Percentiles rank a stretch among this genome's conserved stretches.
These are phyloP conservation scores for Setaria italica DNA, from an alignment of 202 grass and related monocot species.

Conservation along the genomic window DNA sequence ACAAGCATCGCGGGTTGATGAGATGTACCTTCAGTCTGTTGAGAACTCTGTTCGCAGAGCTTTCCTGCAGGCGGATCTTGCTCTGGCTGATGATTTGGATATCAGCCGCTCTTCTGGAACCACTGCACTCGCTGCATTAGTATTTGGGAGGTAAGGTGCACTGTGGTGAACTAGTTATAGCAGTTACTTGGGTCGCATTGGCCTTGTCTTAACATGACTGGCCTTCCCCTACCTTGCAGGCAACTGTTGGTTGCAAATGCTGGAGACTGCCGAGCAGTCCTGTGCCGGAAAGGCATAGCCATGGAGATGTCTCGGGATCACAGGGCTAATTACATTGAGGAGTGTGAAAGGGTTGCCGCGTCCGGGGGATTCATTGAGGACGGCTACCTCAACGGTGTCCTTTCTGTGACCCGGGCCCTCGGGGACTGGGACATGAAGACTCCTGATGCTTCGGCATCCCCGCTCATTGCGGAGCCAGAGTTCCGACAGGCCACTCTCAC, in stretches of 20 bases:
- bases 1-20: conserved; percentile 60
- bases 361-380: conserved; percentile 80
- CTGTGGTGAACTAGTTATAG: background rate
- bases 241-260: conserved; percentile 86
- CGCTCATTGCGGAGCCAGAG: conserved; percentile 82
- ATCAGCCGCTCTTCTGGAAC: conserved; percentile 86
- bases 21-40: conserved; percentile 59
- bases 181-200: background rate
- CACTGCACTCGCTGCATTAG: conserved; percentile 73
- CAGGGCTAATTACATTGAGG: conserved; percentile 58
- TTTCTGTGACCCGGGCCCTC: conserved; percentile 75
- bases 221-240: conserved; percentile 47
- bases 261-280: conserved; percentile 86
- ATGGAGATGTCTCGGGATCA: conserved; percentile 91
- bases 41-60: conserved; percentile 60
- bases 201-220: background rate
- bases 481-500: conserved; percentile 61
- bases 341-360: conserved; percentile 61
- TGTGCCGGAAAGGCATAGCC: conserved; percentile 74
- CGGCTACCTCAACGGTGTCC: conserved; percentile 88
- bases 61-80: conserved; percentile 79
- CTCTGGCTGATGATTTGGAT: conserved; percentile 64
- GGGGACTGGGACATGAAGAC: conserved; percentile 95
- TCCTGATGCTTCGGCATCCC: conserved; percentile 50
- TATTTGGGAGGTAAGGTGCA: conserved; percentile 71